These are phyloP conservation scores for Fallopia convolvulus DNA, from an alignment of 148 eudicot species.

Conservation along the genomic window DNA sequence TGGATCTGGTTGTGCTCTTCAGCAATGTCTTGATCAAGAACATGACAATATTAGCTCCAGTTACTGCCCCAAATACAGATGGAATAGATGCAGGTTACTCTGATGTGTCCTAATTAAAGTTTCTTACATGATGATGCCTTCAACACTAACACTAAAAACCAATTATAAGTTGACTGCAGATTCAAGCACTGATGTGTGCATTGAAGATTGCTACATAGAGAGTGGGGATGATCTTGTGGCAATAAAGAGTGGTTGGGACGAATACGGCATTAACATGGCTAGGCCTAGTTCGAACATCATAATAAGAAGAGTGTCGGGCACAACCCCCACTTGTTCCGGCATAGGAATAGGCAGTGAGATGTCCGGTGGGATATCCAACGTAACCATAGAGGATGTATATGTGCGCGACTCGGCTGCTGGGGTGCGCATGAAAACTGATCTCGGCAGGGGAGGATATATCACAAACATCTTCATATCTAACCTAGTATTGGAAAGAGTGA, in stretches of 20 bases:
- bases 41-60: slow-evolving; percentile 92
- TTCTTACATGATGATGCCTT: neutral
- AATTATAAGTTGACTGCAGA: slow-evolving; percentile 28
- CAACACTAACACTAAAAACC: too few species aligned
- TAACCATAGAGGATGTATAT: slow-evolving; percentile 46
- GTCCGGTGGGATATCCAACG: slow-evolving; percentile 78
- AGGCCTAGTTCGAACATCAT: slow-evolving; percentile 80
- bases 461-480: slow-evolving; percentile 55
- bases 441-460: slow-evolving; percentile 86
- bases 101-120: neutral
- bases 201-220: slow-evolving; percentile 96
- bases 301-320: slow-evolving; percentile 74
- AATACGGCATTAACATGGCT: slow-evolving; percentile 66
- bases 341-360: slow-evolving; percentile 96
- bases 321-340: slow-evolving; percentile 94
- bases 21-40: slow-evolving; percentile 80
- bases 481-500: slow-evolving; percentile 64
- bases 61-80: slow-evolving; percentile 95
- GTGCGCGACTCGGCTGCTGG: slow-evolving; percentile 80
- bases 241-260: slow-evolving; percentile 95
- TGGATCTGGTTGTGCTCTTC: slow-evolving; percentile 11
- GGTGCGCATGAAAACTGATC: slow-evolving; percentile 69
- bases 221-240: slow-evolving; percentile 98
- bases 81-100: slow-evolving; percentile 88
- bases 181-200: slow-evolving; percentile 81